Evolutionary conservation across 192 early-diverging fungal genomes (phyloP).

Genomic region (Dissophora globulifera): DNA sequence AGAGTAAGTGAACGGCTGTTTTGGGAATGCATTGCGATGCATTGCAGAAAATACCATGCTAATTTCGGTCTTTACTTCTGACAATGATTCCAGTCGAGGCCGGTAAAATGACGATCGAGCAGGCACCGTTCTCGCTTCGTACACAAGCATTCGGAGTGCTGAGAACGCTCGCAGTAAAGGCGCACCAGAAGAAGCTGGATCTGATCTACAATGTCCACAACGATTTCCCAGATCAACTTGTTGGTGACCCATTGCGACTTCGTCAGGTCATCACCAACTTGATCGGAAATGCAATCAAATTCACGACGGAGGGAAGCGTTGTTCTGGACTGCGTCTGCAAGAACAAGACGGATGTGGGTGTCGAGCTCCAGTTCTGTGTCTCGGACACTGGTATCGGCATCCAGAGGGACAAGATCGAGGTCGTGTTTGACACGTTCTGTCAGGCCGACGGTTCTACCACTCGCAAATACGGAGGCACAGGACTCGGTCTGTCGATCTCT

Average conservation of each 20-base stretch:
- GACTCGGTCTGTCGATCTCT: constrained; percentile 86
- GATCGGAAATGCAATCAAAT: constrained; percentile 88
- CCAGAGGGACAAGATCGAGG: constrained; percentile 75
- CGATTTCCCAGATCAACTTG: constrained; percentile 73
- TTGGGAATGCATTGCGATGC: not conserved
- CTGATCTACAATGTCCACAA: constrained; percentile 76
- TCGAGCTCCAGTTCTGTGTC: constrained; percentile 76
- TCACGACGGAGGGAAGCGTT: constrained; percentile 80
- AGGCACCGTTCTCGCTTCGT: constrained; percentile 73
- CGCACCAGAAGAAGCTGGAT: constrained; percentile 77
- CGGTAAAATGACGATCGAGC: constrained; percentile 82
- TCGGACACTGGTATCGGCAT: constrained; percentile 90
- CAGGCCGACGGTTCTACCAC: constrained; percentile 87
- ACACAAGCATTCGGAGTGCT: constrained; percentile 72
- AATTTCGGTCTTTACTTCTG: not conserved
- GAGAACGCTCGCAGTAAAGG: constrained; percentile 77
- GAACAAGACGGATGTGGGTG: constrained; percentile 45
- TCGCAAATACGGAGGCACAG: constrained; percentile 88
- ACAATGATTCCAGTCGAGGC: constrained; percentile 69
- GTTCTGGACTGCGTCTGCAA: constrained; percentile 63
- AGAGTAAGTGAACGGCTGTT: constrained; percentile 54
- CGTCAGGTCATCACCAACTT: constrained; percentile 86
- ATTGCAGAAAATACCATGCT: not conserved
- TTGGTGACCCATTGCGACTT: constrained; percentile 79
- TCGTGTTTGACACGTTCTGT: constrained; percentile 85